A percentile compares a stretch with the other conserved stretches of the same genome.
Conservation (phyloP, 306 rosid genomes). For the Cucurbita moschata region DNA sequence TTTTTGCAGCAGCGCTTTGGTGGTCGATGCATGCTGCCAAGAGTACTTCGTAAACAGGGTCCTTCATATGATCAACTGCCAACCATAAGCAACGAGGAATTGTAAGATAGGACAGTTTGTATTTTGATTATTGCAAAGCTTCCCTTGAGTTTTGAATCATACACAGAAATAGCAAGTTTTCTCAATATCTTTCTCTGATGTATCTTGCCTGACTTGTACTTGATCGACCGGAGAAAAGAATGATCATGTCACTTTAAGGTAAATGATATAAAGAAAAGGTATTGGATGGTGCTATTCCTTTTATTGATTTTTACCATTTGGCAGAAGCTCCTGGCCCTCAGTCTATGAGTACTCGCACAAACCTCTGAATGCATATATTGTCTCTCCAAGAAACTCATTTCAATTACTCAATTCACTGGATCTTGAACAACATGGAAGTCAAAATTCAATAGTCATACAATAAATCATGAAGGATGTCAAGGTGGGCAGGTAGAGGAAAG, state of each 20-base stretch:
- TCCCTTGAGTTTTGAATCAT: neutral
- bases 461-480: neutral
- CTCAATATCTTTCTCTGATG: neutral
- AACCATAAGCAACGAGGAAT: slow-evolving; percentile 50
- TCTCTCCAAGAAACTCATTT: neutral
- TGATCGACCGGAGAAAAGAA: neutral
- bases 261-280: neutral
- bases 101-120: slow-evolving; percentile 26
- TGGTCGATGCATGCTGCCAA: slow-evolving; percentile 57
- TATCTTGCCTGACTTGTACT: neutral
- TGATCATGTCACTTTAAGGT: neutral
- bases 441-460: neutral
- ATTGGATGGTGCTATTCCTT: neutral
- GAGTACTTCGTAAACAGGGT: slow-evolving; percentile 16
- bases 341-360: neutral
- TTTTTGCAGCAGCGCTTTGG: slow-evolving; percentile 79
- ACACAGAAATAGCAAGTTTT: neutral
- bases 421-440: neutral
- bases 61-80: slow-evolving; percentile 62
- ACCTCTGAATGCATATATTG: neutral
- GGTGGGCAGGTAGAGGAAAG: neutral
- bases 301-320: neutral
- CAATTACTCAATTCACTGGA: neutral
- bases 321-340: neutral
- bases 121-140: neutral